Evolutionary conservation across 257 asterid genomes (phyloP).

Genomic region (Primulina huaijiensis): DNA sequence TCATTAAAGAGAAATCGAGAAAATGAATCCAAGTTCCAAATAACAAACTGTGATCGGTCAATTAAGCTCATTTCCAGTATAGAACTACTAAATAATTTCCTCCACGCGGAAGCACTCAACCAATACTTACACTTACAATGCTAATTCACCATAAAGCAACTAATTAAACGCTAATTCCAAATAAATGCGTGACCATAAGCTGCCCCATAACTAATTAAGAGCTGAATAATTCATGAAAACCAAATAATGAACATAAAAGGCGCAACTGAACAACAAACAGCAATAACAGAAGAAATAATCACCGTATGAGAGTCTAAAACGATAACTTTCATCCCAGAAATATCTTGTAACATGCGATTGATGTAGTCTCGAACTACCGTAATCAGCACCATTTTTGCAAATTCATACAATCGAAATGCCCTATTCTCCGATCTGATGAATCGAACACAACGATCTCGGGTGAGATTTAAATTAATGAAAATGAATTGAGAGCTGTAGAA

Average conservation of each 20-base stretch:
- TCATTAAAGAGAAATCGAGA: not conserved
- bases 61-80: constrained; percentile 13
- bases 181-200: not conserved
- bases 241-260: not conserved
- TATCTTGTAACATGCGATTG: constrained; percentile 86
- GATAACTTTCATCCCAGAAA: constrained; percentile 97
- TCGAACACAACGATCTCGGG: not conserved
- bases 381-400: constrained; percentile 59
- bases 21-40: not conserved
- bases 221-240: not conserved
- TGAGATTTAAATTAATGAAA: constrained; percentile 22
- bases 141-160: not conserved
- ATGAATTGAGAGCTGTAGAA: too few relatives aligned
- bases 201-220: constrained; percentile 14
- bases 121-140: not conserved
- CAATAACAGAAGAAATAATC: constrained; percentile 11
- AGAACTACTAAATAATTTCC: not conserved
- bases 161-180: not conserved
- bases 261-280: not conserved
- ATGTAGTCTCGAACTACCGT: constrained; percentile 72
- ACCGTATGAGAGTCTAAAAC: constrained; percentile 91
- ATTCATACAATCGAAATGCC: constrained; percentile 5
- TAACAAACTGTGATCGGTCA: constrained; percentile 15
- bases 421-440: constrained; percentile 27
- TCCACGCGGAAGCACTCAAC: constrained; percentile 1